Evolutionary conservation across 805 yeast species (phyloP), one percentile per base, ranked within the genome.

Genomic region (Millerozyma acaciae): DNA sequence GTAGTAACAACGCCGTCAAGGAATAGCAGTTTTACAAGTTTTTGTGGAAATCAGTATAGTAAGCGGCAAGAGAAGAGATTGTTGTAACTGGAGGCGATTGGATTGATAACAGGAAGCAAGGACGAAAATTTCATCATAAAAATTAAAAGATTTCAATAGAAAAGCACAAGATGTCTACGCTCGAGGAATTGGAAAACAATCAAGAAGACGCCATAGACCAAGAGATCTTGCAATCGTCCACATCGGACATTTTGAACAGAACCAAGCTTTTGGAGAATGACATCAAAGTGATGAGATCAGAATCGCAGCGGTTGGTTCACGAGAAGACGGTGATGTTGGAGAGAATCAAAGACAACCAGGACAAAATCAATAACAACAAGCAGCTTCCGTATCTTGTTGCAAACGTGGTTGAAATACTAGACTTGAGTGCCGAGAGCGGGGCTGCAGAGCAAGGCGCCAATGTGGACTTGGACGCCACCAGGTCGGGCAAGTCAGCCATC

Each of bases 311-410:
- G 56, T 69, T 93, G 38, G 75, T 84, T 25, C 97, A 93, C 63
- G 98, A 93, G 52, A 86, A 87, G 66, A 78, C 86, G 37, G 86
- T 87, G 32, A 93, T 90, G 96, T 63, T 78, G 35, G 96, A 88
- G 47, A 81, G 90, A 58, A 87, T 93, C 62, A 88, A 89, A 58
- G 97, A 93, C 52, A 93, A 93, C 65, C 87, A 84, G 57, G 97
- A 90, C 49, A 93, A 93, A 64, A 90, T 93, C 61, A 86, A 86
- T 52, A 90, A 93, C 58, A 93, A 93, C 62, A 85, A 83, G 62
- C 97, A 89, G 60, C 73, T 93, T 51, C 99, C 99, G 10, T 93
- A 93, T 51, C 68, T 93, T 36, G 98, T 93, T 32, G 97, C 97
- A 16, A 93, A 93, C 55, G 94, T 93, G 32, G 97, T 93, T 21